phyloP scores from a whole-genome alignment of 768 basidiomycete species.

The Calvatia gigantea region DNA sequence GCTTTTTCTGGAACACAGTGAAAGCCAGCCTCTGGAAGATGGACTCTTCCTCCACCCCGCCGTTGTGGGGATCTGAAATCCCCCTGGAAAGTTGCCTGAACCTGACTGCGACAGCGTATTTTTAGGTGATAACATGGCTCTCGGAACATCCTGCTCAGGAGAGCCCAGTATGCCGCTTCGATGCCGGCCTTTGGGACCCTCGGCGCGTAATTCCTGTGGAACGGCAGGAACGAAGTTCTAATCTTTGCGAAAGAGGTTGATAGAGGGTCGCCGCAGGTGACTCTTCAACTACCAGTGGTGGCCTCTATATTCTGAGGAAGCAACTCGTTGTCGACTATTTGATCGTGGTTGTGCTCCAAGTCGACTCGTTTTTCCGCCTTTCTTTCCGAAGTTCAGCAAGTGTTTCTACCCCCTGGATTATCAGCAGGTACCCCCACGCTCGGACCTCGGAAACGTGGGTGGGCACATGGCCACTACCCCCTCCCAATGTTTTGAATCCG shows the following conservation, averaged over 20 bases:
- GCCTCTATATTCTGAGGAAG: not conserved
- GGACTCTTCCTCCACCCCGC: no score
- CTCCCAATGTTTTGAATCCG: not conserved
- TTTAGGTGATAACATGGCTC: not conserved
- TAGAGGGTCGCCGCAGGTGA: not conserved
- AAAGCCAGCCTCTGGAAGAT: no score
- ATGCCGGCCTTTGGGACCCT: not conserved
- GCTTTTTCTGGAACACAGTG: not conserved
- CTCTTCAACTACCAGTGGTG: not conserved
- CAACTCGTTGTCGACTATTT: not conserved
- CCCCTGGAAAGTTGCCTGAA: not conserved
- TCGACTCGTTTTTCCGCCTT: constrained; percentile 5
- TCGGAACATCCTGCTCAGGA: not conserved
- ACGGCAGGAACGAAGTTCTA: not conserved
- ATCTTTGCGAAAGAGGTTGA: not conserved
- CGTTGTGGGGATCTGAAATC: no score
- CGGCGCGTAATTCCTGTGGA: not conserved
- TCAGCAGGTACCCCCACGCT: constrained; percentile 17
- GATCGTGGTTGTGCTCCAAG: not conserved
- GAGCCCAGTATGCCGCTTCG: not conserved
- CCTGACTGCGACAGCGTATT: not conserved
- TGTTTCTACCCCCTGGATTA: not conserved
- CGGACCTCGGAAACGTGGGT: constrained; percentile 13
- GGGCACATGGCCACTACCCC: constrained; percentile 1
- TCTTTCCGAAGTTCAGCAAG: constrained; percentile 16